Conservation (phyloP, 2,329 filamentous ascomycete species). For the Graphilbum fragrans region DNA sequence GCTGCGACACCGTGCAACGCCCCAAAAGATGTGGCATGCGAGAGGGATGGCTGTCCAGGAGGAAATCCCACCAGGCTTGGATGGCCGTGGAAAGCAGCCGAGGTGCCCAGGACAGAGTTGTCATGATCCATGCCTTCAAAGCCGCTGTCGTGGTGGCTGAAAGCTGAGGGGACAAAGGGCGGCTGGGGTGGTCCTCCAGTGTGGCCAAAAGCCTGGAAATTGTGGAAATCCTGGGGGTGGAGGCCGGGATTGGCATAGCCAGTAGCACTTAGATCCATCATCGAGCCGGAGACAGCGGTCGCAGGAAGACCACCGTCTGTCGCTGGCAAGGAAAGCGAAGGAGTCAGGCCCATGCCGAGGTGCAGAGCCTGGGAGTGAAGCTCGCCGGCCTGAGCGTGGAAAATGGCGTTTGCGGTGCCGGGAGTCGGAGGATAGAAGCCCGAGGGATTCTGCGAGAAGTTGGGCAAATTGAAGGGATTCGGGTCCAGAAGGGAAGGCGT, state of each 20-base stretch:
- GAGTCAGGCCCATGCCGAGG: conserved; percentile 64
- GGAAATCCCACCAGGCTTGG: conserved; percentile 3
- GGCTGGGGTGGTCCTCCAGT: conserved; percentile 36
- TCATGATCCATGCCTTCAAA: conserved; percentile 74
- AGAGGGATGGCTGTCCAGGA: conserved; percentile 4
- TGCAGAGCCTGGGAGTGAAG: conserved; percentile 71
- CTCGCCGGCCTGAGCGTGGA: conserved; percentile 74
- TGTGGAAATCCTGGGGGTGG: conserved; percentile 38
- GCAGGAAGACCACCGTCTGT: conserved; percentile 53
- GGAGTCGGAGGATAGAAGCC: conserved; percentile 85
- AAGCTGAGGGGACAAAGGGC: conserved; percentile 65
- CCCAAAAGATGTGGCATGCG: background rate
- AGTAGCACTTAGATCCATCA: conserved; percentile 49
- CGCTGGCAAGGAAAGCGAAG: conserved; percentile 67
- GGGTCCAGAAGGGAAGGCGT: conserved; percentile 83
- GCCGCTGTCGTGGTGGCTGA: conserved; percentile 67
- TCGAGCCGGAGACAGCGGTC: conserved; percentile 26
- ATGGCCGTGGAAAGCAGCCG: conserved; percentile 1
- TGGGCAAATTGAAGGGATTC: conserved; percentile 67
- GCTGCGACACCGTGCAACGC: background rate
- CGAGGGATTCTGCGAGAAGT: conserved; percentile 66
- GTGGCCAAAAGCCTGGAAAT: conserved; percentile 61
- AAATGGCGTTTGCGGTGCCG: conserved; percentile 66
- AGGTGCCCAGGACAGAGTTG: conserved; percentile 28
- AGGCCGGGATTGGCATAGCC: conserved; percentile 46